Evolutionary conservation across 352 stramenopile genomes (phyloP).

Genomic region (Phytophthora podocarpi): DNA sequence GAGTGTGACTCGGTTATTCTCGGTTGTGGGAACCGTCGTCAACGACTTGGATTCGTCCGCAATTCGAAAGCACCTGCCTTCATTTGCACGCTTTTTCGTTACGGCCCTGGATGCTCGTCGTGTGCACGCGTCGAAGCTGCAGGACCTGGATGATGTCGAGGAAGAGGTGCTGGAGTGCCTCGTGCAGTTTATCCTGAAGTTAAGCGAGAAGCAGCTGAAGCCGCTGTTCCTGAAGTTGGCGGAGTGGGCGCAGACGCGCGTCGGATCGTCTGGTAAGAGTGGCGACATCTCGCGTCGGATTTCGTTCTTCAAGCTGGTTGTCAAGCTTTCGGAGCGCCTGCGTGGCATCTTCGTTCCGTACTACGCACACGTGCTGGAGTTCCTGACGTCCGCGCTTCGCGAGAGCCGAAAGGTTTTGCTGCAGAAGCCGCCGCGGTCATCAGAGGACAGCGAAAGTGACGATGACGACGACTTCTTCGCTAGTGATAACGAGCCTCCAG

Average conservation of each 20-base stretch:
- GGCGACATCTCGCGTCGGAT: conserved; percentile 63
- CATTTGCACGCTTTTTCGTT: conserved; percentile 86
- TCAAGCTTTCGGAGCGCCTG: conserved; percentile 80
- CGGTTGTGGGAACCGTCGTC: conserved; percentile 72
- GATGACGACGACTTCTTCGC: conserved; percentile 47
- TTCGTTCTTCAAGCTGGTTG: conserved; percentile 83
- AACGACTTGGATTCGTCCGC: conserved; percentile 47
- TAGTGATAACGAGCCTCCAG: conserved; percentile 52
- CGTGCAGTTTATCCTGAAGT: conserved; percentile 83
- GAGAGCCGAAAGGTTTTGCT: conserved; percentile 58
- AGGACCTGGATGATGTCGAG: conserved; percentile 73
- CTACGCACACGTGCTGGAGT: conserved; percentile 78
- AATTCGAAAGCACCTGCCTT: conserved; percentile 70
- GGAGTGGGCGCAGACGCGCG: conserved; percentile 72
- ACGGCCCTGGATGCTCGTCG: conserved; percentile 76
- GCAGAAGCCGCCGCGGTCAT: conserved; percentile 43
- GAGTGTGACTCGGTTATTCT: conserved; percentile 72
- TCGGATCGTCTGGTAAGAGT: conserved; percentile 25
- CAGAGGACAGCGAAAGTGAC: conserved; percentile 36
- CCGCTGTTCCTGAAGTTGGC: conserved; percentile 87
- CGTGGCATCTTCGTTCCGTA: conserved; percentile 91
- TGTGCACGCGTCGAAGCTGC: conserved; percentile 57
- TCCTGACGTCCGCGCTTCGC: conserved; percentile 50
- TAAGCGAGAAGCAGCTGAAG: conserved; percentile 91
- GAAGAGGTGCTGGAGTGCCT: conserved; percentile 80